These are phyloP conservation scores for Stemphylium vesicarium DNA, from an alignment of 2,329 filamentous ascomycete species.

Conservation along the genomic window DNA sequence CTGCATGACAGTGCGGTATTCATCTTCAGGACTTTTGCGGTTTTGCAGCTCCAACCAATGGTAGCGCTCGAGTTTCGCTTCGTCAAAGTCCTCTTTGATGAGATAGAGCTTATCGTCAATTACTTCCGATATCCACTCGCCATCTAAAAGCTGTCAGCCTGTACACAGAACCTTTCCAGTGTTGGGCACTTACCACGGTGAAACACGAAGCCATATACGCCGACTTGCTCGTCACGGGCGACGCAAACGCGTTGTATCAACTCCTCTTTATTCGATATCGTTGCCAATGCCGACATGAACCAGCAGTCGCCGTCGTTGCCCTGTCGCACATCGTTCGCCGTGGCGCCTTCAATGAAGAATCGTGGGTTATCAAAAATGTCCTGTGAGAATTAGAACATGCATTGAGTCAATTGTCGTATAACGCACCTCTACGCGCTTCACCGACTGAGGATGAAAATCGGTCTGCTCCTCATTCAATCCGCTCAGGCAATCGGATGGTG, in stretches of 20 bases:
- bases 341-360: conserved; percentile 80
- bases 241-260: conserved; percentile 78
- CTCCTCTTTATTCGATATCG: conserved; percentile 73
- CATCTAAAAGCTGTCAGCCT: conserved; percentile 60
- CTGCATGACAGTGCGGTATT: conserved; percentile 72
- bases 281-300: conserved; percentile 81
- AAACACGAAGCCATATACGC: conserved; percentile 87
- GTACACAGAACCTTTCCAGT: conserved; percentile 1
- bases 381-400: conserved; percentile 49
- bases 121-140: conserved; percentile 90
- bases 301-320: conserved; percentile 83
- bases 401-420: neutral
- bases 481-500: conserved; percentile 57
- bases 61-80: conserved; percentile 72
- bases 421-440: conserved; percentile 69
- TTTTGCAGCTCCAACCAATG: conserved; percentile 75
- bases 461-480: conserved; percentile 51
- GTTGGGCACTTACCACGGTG: conserved; percentile 61
- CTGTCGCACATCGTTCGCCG: conserved; percentile 78
- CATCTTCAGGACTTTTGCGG: conserved; percentile 72
- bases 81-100: conserved; percentile 81
- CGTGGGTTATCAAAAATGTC: conserved; percentile 78
- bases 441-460: conserved; percentile 68
- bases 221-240: conserved; percentile 72
- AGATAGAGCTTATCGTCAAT: conserved; percentile 91